phyloP scores from a whole-genome alignment of 805 yeast species.

The Wickerhamiella cacticola region DNA sequence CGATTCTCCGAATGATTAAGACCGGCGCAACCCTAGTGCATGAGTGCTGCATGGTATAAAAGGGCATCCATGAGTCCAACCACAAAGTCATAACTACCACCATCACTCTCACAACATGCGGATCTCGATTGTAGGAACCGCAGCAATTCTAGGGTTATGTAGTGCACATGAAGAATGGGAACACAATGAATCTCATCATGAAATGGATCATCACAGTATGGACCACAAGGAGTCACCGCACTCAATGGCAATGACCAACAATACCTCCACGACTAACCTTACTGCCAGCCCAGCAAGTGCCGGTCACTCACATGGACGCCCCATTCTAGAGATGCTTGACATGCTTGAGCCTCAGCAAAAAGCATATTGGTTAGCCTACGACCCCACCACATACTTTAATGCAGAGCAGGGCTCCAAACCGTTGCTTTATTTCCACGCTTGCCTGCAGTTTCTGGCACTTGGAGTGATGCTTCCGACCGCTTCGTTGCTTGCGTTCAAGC shows the following conservation, averaged over 20 bases:
- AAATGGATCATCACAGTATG: constrained; percentile 3
- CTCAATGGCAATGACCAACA: background rate
- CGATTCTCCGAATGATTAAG: background rate
- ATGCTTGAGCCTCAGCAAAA: constrained; percentile 56
- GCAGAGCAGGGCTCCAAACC: constrained; percentile 37
- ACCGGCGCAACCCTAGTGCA: constrained; percentile 1
- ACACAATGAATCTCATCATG: background rate
- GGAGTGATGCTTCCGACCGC: constrained; percentile 54
- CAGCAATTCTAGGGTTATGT: background rate
- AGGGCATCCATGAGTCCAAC: background rate
- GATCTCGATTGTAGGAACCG: constrained; percentile 2
- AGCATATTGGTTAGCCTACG: constrained; percentile 64
- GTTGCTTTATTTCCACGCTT: constrained; percentile 45
- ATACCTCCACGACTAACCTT: background rate
- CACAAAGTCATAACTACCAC: no score
- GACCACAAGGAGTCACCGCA: background rate
- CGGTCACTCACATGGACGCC: constrained; percentile 21
- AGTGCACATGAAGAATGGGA: constrained; percentile 7
- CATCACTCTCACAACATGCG: background rate
- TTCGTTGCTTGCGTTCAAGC: constrained; percentile 49
- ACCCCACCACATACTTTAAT: constrained; percentile 59
- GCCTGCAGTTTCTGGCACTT: constrained; percentile 35
- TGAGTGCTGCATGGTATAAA: background rate
- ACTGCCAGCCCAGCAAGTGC: constrained; percentile 2
- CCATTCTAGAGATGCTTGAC: constrained; percentile 46